phyloP scores from a whole-genome alignment of 768 basidiomycete species.

The Nidularia sp. region DNA sequence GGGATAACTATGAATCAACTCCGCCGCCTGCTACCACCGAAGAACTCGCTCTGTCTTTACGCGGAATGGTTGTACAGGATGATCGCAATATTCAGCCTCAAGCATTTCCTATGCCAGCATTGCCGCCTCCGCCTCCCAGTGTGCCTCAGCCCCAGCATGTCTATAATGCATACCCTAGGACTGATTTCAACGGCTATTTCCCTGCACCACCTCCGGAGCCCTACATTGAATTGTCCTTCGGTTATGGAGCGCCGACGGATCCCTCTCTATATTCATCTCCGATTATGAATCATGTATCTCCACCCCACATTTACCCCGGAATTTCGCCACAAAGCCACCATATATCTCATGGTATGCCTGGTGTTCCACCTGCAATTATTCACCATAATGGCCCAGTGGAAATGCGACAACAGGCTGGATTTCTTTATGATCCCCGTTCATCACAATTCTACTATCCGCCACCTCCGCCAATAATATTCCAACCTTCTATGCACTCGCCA shows the following conservation, averaged over 20 bases:
- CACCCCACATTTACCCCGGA: not conserved
- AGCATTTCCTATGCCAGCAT: slow-evolving; percentile 15
- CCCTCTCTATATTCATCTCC: not conserved
- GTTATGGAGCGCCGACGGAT: not conserved
- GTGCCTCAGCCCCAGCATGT: slow-evolving; percentile 4
- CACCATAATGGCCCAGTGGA: not conserved
- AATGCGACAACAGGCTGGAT: slow-evolving; percentile 4
- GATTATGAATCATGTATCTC: not conserved
- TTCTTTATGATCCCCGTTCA: slow-evolving; percentile 4
- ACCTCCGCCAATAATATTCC: slow-evolving; percentile 1
- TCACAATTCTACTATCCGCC: slow-evolving; percentile 6
- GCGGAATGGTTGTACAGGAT: slow-evolving; percentile 39
- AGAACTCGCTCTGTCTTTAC: slow-evolving; percentile 52
- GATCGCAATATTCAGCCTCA: slow-evolving; percentile 15
- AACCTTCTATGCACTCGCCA: not conserved
- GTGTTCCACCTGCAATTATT: slow-evolving; percentile 1
- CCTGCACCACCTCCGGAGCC: not conserved
- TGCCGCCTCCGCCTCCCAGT: slow-evolving; percentile 34
- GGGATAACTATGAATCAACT: slow-evolving; percentile 7
- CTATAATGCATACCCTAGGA: not conserved
- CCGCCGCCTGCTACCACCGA: slow-evolving; percentile 40
- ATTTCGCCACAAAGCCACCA: not conserved
- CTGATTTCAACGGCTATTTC: not conserved
- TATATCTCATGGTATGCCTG: not conserved
- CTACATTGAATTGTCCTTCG: not conserved